Percentiles rank a stretch among this genome's conserved stretches.
Evolutionary conservation across 208 protist species (phyloP).

Genomic region (Acanthamoeba polyphaga): DNA sequence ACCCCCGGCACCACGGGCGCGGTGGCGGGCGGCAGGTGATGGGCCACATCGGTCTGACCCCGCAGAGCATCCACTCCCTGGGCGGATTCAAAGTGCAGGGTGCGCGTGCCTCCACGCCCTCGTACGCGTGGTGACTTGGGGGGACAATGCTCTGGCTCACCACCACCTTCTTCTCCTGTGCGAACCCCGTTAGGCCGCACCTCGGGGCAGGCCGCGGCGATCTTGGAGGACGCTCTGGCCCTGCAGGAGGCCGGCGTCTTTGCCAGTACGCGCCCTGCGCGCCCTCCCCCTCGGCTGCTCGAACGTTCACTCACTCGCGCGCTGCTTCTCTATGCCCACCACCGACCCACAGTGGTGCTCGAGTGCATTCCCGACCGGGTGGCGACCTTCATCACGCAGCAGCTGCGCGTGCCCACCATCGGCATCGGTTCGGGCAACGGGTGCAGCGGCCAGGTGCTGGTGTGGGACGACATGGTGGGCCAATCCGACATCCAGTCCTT

Average conservation of each 20-base stretch:
- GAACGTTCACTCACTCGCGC: not conserved
- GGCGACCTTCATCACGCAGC: constrained; percentile 86
- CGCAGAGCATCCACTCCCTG: constrained; percentile 85
- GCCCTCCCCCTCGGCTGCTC: not conserved
- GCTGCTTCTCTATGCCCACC: too few species aligned
- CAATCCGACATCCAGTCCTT: constrained; percentile 85
- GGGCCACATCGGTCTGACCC: constrained; percentile 92
- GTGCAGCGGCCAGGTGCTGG: constrained; percentile 91
- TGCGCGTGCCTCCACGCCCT: not conserved
- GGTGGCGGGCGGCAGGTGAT: constrained; percentile 80
- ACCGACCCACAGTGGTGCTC: constrained; percentile 88
- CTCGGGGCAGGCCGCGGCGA: not conserved
- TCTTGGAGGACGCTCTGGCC: constrained; percentile 90
- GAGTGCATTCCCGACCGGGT: constrained; percentile 89
- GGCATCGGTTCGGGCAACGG: constrained; percentile 91
- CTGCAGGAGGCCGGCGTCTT: constrained; percentile 89
- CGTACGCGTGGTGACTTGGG: not conserved
- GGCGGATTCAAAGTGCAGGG: constrained; percentile 89
- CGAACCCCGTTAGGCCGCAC: not conserved
- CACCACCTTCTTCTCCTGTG: not conserved
- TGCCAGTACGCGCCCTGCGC: constrained; percentile 20
- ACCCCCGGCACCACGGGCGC: too few species aligned
- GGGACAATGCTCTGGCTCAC: not conserved
- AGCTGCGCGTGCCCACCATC: constrained; percentile 90
- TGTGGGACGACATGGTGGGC: constrained; percentile 90